These are phyloP conservation scores for Linnemannia zychae DNA, from an alignment of 192 early-diverging fungal genomes.

Conservation along the genomic window DNA sequence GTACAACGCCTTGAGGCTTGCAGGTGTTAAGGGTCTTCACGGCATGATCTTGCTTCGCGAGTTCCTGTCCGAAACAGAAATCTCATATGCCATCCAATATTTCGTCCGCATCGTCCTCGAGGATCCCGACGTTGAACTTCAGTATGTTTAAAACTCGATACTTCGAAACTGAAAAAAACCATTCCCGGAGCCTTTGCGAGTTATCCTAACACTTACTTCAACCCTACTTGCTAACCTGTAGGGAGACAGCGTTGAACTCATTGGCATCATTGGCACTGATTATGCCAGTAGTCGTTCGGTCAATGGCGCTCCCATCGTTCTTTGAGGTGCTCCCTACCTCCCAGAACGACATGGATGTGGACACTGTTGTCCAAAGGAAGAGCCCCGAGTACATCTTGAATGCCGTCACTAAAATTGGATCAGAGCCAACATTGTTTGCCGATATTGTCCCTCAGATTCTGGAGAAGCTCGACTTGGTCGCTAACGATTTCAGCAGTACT, in stretches of 20 bases:
- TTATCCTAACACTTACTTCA: not conserved
- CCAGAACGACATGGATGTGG: conserved; percentile 45
- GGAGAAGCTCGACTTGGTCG: conserved; percentile 63
- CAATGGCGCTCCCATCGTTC: conserved; percentile 66
- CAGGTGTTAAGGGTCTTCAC: conserved; percentile 80
- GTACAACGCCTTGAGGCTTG: conserved; percentile 78
- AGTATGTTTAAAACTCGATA: conserved; percentile 32
- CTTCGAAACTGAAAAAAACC: not conserved
- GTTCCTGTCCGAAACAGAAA: conserved; percentile 72
- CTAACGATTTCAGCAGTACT: conserved; percentile 26
- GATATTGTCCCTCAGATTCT: conserved; percentile 59
- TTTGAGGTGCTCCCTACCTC: conserved; percentile 67
- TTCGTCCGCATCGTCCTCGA: conserved; percentile 64
- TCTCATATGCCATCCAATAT: conserved; percentile 64
- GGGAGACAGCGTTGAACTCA: conserved; percentile 64
- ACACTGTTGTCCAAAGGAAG: conserved; percentile 35
- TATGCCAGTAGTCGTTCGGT: conserved; percentile 61
- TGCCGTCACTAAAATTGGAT: conserved; percentile 59
- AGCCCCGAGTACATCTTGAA: conserved; percentile 59
- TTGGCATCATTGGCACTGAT: conserved; percentile 58
- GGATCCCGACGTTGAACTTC: conserved; percentile 64
- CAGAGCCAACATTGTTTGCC: conserved; percentile 63
- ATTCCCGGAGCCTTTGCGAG: no score
- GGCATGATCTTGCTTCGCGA: conserved; percentile 69
- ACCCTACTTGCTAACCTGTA: conserved; percentile 8